These are phyloP conservation scores for Nakazawaea ernobii DNA, from an alignment of 805 yeast genomes.

Conservation along the genomic window DNA sequence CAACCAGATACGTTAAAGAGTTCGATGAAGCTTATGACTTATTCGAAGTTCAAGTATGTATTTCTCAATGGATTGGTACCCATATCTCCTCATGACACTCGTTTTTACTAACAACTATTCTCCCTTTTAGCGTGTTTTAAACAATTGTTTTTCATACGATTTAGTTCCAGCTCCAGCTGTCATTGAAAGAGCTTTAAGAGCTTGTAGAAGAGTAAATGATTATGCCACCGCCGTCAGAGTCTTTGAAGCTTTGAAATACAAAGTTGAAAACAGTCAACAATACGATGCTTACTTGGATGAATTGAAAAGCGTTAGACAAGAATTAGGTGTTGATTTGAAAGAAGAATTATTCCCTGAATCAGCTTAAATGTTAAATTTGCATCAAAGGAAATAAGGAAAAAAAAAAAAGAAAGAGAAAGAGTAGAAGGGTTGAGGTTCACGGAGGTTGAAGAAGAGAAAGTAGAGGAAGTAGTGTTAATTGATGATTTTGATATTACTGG, in stretches of 20 bases:
- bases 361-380: slow-evolving; percentile 6
- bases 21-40: slow-evolving; percentile 90
- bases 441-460: neutral
- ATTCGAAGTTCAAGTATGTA: slow-evolving; percentile 64
- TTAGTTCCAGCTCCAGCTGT: slow-evolving; percentile 97
- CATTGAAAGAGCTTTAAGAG: slow-evolving; percentile 90
- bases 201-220: slow-evolving; percentile 98
- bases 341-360: slow-evolving; percentile 68
- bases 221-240: slow-evolving; percentile 98
- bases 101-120: slow-evolving; percentile 20
- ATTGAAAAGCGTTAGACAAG: slow-evolving; percentile 84
- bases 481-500: neutral
- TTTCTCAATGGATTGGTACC: too few species aligned
- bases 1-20: slow-evolving; percentile 85
- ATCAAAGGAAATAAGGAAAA: neutral
- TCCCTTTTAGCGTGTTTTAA: slow-evolving; percentile 72
- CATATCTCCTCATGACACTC: too few species aligned
- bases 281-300: slow-evolving; percentile 95
- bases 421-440: neutral
- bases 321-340: slow-evolving; percentile 87
- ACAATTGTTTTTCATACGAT: slow-evolving; percentile 97
- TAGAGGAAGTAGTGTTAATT: neutral
- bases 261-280: slow-evolving; percentile 91
- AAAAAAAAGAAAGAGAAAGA: neutral
- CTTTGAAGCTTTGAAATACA: slow-evolving; percentile 93